Percentiles rank a stretch among this genome's conserved stretches.
Evolutionary conservation across 768 basidiomycete genomes (phyloP).

Genomic region (Lepiota brunneoincarnata): DNA sequence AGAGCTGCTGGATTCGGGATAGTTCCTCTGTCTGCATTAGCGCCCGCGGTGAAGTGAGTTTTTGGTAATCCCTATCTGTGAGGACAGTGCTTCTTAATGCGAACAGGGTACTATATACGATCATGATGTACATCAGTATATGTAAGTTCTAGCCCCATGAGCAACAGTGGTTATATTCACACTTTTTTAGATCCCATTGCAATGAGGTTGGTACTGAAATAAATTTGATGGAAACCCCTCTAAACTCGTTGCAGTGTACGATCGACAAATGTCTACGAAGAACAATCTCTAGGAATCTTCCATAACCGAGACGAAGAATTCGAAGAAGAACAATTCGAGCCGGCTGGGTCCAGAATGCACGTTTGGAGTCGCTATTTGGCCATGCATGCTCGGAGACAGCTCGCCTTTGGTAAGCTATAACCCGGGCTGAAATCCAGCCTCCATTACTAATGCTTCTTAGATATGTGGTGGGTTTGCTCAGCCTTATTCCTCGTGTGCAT

Average conservation of each 20-base stretch:
- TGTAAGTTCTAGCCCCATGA: constrained; percentile 45
- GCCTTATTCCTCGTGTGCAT: constrained; percentile 91
- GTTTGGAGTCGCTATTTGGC: constrained; percentile 78
- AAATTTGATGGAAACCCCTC: neutral
- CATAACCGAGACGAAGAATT: constrained; percentile 43
- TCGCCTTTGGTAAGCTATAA: constrained; percentile 74
- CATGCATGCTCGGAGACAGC: constrained; percentile 82
- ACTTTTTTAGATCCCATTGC: constrained; percentile 64
- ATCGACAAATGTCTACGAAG: constrained; percentile 93
- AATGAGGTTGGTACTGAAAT: constrained; percentile 52
- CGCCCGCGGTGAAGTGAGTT: constrained; percentile 85
- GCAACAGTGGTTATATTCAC: neutral
- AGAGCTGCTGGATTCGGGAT: constrained; percentile 85
- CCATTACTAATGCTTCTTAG: constrained; percentile 34
- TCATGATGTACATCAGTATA: constrained; percentile 93
- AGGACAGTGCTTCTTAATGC: neutral
- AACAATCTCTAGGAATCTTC: constrained; percentile 84
- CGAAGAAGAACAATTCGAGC: constrained; percentile 42
- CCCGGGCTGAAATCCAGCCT: neutral
- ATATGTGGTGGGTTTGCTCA: constrained; percentile 94
- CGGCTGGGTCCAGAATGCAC: constrained; percentile 45
- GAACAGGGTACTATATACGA: constrained; percentile 73
- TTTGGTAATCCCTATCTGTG: neutral
- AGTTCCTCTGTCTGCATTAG: constrained; percentile 69
- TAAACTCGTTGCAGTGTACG: constrained; percentile 60